phyloP scores from a whole-genome alignment of 352 stramenopile genomes.

The Phytopythium vexans region DNA sequence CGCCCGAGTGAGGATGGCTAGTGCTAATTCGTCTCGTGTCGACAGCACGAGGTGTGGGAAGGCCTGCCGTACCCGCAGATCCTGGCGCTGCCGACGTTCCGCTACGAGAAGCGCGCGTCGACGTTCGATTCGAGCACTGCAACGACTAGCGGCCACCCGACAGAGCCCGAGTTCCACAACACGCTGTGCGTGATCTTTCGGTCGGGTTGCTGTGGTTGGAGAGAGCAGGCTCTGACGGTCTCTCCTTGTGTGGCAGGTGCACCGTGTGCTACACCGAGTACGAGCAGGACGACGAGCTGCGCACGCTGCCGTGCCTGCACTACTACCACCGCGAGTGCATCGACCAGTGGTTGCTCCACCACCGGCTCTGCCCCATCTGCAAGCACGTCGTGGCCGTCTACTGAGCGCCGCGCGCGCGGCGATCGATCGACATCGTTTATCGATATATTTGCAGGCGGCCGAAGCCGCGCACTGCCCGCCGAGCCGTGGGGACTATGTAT shows the following conservation, averaged over 20 bases:
- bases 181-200: constrained; percentile 24
- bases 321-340: constrained; percentile 90
- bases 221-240: neutral
- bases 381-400: constrained; percentile 82
- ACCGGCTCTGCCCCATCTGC: constrained; percentile 85
- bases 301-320: constrained; percentile 80
- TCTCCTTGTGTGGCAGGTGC: constrained; percentile 23
- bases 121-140: constrained; percentile 12
- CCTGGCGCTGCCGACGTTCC: constrained; percentile 73
- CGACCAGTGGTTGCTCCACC: constrained; percentile 86
- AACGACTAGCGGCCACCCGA: constrained; percentile 12
- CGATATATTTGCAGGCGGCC: neutral
- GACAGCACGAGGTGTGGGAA: constrained; percentile 61
- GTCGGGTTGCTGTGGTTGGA: neutral
- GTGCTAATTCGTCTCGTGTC: constrained; percentile 6
- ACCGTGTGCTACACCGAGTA: constrained; percentile 86
- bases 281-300: constrained; percentile 69
- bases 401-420: constrained; percentile 9
- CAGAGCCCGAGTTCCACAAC: constrained; percentile 55
- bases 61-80: constrained; percentile 83
- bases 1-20: constrained; percentile 1
- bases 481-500: neutral
- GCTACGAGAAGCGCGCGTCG: constrained; percentile 52
- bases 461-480: too few species aligned
- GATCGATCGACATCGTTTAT: neutral